Base-by-base conservation (phyloP, 208 protist species). In the Crithidia expoeki region DNA sequence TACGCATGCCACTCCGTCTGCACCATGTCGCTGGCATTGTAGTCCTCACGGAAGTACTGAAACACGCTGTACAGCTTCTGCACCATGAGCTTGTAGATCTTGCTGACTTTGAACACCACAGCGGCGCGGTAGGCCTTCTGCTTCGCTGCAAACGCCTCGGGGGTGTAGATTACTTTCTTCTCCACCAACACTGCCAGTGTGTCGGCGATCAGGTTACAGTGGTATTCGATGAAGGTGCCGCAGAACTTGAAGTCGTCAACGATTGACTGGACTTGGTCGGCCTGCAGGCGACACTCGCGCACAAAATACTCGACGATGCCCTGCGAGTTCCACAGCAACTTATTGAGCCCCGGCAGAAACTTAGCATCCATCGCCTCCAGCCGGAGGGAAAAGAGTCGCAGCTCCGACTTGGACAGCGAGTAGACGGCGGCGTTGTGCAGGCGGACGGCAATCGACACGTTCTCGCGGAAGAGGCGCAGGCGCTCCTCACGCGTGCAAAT, bases 261-360 rank as follows among this genome's bases (percentile, higher is more conserved):
- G 51, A 98, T 88, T 25, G 53, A 30, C 66, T 97, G 88, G 12
- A 98, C 80, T 49, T 93, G 77, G 25, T 87, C 83, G 27, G 89
- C 84, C 66, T 95, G 84, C 69, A 90, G 76, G 64, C 92, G 88
- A 80, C 95, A 98, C 74, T 98, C 94, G 14, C 85, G 79, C 67
- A 98, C 93, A 81, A 98, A 98, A 80, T 98, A 98, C 72, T 98
- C 95, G 16, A 98, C 89, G 68, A 98, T 94, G 60, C 89, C 94
- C 67, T 97, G 93, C 34, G 93, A 96, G 65, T 86, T 92, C 98
- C 98, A 99, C 72, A 86, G 94, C 30, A 98, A 78, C 79, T 97
- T 98, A 52, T 78, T 94, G 28, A 99, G 76, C 30, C 97, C 98
- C 5, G 94, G 93, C 52, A 74, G 72, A 72, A 97, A 97, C 68